Conservation (phyloP, 169 alveolate species). For the Perkinsus olseni region DNA sequence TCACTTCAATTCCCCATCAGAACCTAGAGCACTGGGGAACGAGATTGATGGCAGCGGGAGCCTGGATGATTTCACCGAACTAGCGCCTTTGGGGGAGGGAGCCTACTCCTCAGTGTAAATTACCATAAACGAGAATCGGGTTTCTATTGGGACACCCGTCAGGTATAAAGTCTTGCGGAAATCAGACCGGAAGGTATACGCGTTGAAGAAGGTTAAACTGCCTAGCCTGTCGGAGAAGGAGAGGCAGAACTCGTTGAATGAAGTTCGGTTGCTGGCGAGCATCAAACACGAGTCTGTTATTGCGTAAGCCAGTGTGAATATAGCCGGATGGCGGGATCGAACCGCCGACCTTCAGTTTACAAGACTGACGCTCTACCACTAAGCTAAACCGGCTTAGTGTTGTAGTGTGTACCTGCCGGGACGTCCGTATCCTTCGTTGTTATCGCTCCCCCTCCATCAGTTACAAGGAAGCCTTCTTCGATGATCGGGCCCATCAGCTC, state of each 20-base stretch:
- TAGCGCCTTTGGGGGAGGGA: conserved; percentile 10
- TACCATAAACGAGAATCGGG: not conserved
- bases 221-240: conserved; percentile 17
- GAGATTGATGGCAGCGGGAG: not conserved
- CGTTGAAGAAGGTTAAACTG: conserved; percentile 11
- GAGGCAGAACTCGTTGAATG: conserved; percentile 12
- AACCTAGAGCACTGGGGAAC: not conserved
- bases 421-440: too few species aligned
- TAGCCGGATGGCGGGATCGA: not conserved
- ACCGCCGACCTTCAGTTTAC: conserved; percentile 2
- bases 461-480: conserved; percentile 15
- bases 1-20: not conserved
- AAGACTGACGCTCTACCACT: not conserved
- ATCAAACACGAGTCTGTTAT: conserved; percentile 3
- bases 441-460: too few species aligned
- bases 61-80: not conserved
- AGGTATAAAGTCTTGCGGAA: conserved; percentile 6
- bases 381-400: not conserved
- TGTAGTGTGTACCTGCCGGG: too few species aligned
- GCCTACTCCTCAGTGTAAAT: not conserved
- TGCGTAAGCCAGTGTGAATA: not conserved
- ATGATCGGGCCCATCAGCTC: not conserved
- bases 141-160: not conserved
- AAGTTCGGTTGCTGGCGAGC: conserved; percentile 16
- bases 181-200: conserved; percentile 7